A percentile compares a stretch with the other conserved stretches of the same genome.
Evolutionary conservation across 2,329 filamentous ascomycete genomes (phyloP).

Genomic region (Alternaria dauci): DNA sequence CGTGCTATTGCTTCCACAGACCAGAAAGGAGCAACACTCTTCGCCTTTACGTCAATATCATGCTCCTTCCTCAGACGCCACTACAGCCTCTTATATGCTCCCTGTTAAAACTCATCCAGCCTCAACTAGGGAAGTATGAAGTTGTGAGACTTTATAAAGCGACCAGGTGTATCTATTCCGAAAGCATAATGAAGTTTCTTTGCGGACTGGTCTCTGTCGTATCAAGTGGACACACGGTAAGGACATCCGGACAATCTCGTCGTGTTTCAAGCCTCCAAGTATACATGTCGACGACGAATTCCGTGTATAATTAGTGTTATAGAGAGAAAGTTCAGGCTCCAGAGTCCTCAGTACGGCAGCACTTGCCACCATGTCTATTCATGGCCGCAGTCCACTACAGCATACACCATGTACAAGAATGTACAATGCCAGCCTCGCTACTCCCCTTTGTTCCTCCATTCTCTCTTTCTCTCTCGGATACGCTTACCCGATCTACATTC

Average conservation of each 20-base stretch:
- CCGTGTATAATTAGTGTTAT: not conserved
- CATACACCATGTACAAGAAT: not conserved
- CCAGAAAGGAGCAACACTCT: not conserved
- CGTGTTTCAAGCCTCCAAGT: not conserved
- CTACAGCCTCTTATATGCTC: not conserved
- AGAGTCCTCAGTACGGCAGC: not conserved
- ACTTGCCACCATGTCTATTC: not conserved
- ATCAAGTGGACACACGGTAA: not conserved
- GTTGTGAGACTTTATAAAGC: not conserved
- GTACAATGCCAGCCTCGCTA: not conserved
- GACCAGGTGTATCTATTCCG: not conserved
- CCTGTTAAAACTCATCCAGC: not conserved
- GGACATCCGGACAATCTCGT: not conserved
- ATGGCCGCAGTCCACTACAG: not conserved
- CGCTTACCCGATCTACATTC: not conserved
- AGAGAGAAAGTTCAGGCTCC: not conserved
- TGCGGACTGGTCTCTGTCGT: not conserved
- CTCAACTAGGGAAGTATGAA: not conserved
- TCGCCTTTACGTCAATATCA: not conserved
- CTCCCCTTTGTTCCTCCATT: not conserved
- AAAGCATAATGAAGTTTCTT: not conserved
- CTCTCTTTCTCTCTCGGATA: conserved; percentile 1
- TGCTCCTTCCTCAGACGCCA: not conserved
- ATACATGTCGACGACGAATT: not conserved
- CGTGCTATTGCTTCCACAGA: not conserved